phyloP scores from a whole-genome alignment of 2,329 filamentous ascomycete species.

The Aspergillus oerlinghausenensis region DNA sequence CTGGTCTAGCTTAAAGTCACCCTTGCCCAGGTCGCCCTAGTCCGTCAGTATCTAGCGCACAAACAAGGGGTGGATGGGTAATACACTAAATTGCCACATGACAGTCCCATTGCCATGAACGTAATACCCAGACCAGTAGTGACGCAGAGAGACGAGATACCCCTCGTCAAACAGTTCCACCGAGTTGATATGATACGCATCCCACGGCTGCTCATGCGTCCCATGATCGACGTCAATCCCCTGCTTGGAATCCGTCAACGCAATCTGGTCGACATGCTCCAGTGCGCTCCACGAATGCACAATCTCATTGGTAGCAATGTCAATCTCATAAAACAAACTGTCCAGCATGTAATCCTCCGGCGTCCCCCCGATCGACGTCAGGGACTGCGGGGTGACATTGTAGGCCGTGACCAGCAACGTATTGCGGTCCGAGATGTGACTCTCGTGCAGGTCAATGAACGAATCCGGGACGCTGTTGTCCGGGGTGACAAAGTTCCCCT shows the following conservation, averaged over 20 bases:
- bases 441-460: conserved; percentile 35
- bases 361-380: conserved; percentile 27
- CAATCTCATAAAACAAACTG: conserved; percentile 32
- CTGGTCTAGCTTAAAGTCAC: conserved; percentile 23
- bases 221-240: conserved; percentile 14
- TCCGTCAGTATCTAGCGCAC: neutral
- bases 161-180: conserved; percentile 28
- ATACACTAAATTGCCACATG: conserved; percentile 24
- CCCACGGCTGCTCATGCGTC: conserved; percentile 25
- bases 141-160: conserved; percentile 34
- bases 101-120: conserved; percentile 27
- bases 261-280: conserved; percentile 29
- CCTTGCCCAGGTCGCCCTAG: conserved; percentile 21
- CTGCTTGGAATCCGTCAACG: conserved; percentile 25
- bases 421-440: conserved; percentile 27
- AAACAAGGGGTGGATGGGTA: neutral
- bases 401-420: conserved; percentile 34
- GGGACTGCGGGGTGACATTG: conserved; percentile 30
- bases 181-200: conserved; percentile 35
- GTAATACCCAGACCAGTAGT: conserved; percentile 31
- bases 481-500: conserved; percentile 22
- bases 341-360: conserved; percentile 30
- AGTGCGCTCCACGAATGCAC: conserved; percentile 31
- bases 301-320: conserved; percentile 31
- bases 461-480: conserved; percentile 18